Conservation (phyloP, 176 grass and related monocot species). For the Phoenix roebelenii region DNA sequence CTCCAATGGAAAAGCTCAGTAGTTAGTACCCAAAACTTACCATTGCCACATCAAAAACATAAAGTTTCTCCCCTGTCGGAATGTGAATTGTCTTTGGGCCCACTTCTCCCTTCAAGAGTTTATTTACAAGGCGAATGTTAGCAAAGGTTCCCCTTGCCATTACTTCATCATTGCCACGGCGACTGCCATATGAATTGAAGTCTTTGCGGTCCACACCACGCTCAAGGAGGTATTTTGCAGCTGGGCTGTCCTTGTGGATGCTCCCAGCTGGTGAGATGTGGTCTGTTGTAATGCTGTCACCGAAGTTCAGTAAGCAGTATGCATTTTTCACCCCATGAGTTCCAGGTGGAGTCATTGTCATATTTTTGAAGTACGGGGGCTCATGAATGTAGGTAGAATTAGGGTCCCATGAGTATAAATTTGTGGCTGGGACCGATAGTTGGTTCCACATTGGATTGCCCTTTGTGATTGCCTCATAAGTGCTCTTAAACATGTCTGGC, state of each 20-base stretch:
- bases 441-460: slow-evolving; percentile 61
- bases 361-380: slow-evolving; percentile 43
- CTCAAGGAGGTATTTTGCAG: slow-evolving; percentile 42
- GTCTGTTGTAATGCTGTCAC: slow-evolving; percentile 40
- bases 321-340: slow-evolving; percentile 37
- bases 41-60: too few species aligned
- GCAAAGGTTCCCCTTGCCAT: background rate
- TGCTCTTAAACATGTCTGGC: slow-evolving; percentile 36
- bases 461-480: slow-evolving; percentile 32
- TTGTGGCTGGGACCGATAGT: slow-evolving; percentile 28
- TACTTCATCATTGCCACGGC: slow-evolving; percentile 14
- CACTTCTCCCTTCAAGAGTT: too few species aligned
- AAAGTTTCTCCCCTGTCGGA: too few species aligned
- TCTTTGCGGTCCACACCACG: slow-evolving; percentile 26
- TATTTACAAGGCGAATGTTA: too few species aligned
- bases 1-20: too few species aligned
- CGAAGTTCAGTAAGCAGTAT: slow-evolving; percentile 42
- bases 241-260: slow-evolving; percentile 60
- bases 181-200: slow-evolving; percentile 63
- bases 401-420: slow-evolving; percentile 36
- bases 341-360: slow-evolving; percentile 36
- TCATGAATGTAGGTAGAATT: slow-evolving; percentile 43
- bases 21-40: too few species aligned
- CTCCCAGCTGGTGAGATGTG: slow-evolving; percentile 57
- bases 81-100: too few species aligned